A percentile compares a stretch with the other conserved stretches of the same genome.
Evolutionary conservation across 129 eudicot species (phyloP).

Genomic region (Glebionis coronaria): DNA sequence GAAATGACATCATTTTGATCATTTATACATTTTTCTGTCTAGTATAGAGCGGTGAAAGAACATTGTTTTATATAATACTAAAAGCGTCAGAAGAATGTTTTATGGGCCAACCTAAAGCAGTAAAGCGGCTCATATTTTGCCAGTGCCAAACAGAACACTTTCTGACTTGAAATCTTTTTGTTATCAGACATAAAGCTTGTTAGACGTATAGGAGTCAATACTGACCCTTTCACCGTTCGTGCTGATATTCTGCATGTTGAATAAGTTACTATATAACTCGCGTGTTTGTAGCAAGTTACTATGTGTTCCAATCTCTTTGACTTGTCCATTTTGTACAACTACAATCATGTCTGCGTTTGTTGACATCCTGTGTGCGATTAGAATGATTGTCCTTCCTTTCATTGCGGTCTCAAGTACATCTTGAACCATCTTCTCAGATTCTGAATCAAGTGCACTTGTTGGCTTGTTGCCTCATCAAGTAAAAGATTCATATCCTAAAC

Average conservation of each 20-base stretch:
- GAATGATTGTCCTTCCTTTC: conserved; percentile 80
- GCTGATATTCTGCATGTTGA: conserved; percentile 71
- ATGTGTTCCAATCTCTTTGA: conserved; percentile 67
- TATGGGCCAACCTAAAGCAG: background rate
- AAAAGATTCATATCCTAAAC: no score
- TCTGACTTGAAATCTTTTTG: no score
- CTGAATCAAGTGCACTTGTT: conserved; percentile 88
- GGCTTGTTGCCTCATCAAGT: conserved; percentile 92
- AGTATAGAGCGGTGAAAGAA: conserved; percentile 30
- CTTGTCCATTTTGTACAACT: conserved; percentile 70
- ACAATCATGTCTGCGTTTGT: conserved; percentile 79
- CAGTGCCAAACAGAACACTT: background rate
- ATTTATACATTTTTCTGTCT: background rate
- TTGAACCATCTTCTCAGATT: conserved; percentile 80
- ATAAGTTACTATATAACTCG: conserved; percentile 52
- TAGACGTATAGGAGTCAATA: conserved; percentile 2
- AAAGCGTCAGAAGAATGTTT: background rate
- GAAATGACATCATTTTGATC: conserved; percentile 9
- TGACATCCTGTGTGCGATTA: conserved; percentile 81
- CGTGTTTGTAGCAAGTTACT: conserved; percentile 44
- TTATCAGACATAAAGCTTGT: background rate
- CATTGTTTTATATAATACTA: background rate
- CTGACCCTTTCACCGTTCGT: conserved; percentile 47
- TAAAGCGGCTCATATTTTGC: background rate
- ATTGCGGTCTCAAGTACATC: conserved; percentile 82